Evolutionary conservation across 2,329 filamentous ascomycete species (phyloP).

Genomic region (Scleromitrula shiraiana): DNA sequence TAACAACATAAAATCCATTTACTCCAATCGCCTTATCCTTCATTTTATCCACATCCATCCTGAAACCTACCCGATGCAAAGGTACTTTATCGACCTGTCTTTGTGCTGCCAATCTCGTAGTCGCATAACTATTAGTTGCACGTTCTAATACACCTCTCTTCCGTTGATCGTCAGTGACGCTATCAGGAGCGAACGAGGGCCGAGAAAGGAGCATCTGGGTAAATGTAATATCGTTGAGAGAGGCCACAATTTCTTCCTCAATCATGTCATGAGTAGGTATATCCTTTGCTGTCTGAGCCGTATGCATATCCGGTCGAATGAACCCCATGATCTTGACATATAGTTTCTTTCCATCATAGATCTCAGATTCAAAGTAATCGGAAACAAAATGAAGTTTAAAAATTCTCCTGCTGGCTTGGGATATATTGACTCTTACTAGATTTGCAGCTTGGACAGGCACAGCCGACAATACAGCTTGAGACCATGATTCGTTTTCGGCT

Average conservation of each 20-base stretch:
- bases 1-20: slow-evolving; percentile 33
- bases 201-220: slow-evolving; percentile 32
- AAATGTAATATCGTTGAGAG: slow-evolving; percentile 33
- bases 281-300: slow-evolving; percentile 34
- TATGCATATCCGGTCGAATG: slow-evolving; percentile 35
- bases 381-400: slow-evolving; percentile 46
- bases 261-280: slow-evolving; percentile 34
- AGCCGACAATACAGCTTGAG: slow-evolving; percentile 50
- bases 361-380: slow-evolving; percentile 36
- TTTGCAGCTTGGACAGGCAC: slow-evolving; percentile 39
- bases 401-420: slow-evolving; percentile 41
- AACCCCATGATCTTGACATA: slow-evolving; percentile 54
- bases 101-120: slow-evolving; percentile 42
- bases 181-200: slow-evolving; percentile 33
- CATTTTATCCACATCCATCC: slow-evolving; percentile 39
- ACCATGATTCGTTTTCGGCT: slow-evolving; percentile 40
- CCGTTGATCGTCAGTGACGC: slow-evolving; percentile 26
- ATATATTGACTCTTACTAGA: slow-evolving; percentile 16
- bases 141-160: slow-evolving; percentile 33
- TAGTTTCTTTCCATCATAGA: slow-evolving; percentile 38
- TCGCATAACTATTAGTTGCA: slow-evolving; percentile 38
- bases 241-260: slow-evolving; percentile 32
- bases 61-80: slow-evolving; percentile 49
- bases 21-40: slow-evolving; percentile 35
- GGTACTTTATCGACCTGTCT: slow-evolving; percentile 50